Evolutionary conservation across 257 asterid genomes (phyloP).

Genomic region (Solanum medicagineum): DNA sequence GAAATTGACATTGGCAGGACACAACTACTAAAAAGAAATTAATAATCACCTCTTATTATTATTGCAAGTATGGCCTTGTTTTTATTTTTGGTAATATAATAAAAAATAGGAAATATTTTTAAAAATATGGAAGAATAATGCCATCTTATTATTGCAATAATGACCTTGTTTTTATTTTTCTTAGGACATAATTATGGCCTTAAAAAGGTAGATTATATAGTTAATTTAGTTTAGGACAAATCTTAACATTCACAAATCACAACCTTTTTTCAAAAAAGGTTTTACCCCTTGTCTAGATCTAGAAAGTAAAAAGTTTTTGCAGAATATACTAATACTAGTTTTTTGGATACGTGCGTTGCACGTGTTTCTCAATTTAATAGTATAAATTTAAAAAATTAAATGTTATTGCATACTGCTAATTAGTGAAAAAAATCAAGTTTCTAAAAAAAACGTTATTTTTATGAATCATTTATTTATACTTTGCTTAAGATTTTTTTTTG

Average conservation of each 20-base stretch:
- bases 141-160: neutral
- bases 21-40: too few species aligned
- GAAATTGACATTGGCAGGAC: too few species aligned
- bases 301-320: neutral
- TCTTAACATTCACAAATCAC: neutral
- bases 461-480: too few species aligned
- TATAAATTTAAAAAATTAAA: too few species aligned
- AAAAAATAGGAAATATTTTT: neutral
- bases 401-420: too few species aligned
- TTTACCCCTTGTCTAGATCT: neutral
- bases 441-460: too few species aligned
- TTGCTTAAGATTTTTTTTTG: too few species aligned
- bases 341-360: too few species aligned
- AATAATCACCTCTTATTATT: too few species aligned
- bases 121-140: neutral
- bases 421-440: too few species aligned
- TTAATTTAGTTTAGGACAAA: neutral
- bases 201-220: neutral
- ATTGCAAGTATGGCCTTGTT: neutral
- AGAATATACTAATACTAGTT: too few species aligned
- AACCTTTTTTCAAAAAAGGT: neutral
- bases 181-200: neutral
- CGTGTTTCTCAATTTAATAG: too few species aligned
- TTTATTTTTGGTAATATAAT: neutral
- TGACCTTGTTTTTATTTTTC: neutral